Conservation (phyloP, 2,329 filamentous ascomycete genomes). For the Diaporthe capsici region DNA sequence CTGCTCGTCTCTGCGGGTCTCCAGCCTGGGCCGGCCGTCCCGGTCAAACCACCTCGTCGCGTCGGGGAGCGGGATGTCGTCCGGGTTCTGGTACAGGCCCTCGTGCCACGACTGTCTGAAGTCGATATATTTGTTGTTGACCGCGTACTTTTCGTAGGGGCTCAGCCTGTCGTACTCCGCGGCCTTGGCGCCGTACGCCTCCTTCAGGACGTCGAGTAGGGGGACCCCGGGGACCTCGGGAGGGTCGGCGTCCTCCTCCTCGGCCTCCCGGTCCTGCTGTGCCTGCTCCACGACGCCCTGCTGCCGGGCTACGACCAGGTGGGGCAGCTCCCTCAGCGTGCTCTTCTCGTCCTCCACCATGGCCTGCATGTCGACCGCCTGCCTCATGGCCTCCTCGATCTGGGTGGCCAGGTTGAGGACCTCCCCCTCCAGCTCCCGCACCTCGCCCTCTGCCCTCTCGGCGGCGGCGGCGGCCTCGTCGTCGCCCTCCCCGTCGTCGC, state of each 20-base stretch:
- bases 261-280: slow-evolving; percentile 44
- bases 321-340: slow-evolving; percentile 55
- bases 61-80: slow-evolving; percentile 66
- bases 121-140: slow-evolving; percentile 71
- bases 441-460: slow-evolving; percentile 38
- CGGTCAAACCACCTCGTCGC: slow-evolving; percentile 67
- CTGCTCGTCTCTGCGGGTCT: slow-evolving; percentile 35
- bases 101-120: slow-evolving; percentile 73
- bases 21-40: slow-evolving; percentile 55
- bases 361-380: slow-evolving; percentile 63
- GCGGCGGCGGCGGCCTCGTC: background rate
- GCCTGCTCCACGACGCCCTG: slow-evolving; percentile 47
- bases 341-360: slow-evolving; percentile 64
- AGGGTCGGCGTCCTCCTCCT: slow-evolving; percentile 45
- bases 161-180: slow-evolving; percentile 59
- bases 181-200: slow-evolving; percentile 54
- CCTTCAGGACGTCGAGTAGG: slow-evolving; percentile 49
- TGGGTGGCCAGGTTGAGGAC: slow-evolving; percentile 59
- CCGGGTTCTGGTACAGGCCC: slow-evolving; percentile 60
- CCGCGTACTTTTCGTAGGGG: slow-evolving; percentile 64
- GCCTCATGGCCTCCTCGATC: slow-evolving; percentile 62
- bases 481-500: slow-evolving; percentile 14
- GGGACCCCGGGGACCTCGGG: slow-evolving; percentile 34
- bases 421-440: slow-evolving; percentile 52
- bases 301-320: slow-evolving; percentile 46